Evolutionary conservation across 495 filamentous ascomycete species (phyloP).

Genomic region (Penicillium turbatum): DNA sequence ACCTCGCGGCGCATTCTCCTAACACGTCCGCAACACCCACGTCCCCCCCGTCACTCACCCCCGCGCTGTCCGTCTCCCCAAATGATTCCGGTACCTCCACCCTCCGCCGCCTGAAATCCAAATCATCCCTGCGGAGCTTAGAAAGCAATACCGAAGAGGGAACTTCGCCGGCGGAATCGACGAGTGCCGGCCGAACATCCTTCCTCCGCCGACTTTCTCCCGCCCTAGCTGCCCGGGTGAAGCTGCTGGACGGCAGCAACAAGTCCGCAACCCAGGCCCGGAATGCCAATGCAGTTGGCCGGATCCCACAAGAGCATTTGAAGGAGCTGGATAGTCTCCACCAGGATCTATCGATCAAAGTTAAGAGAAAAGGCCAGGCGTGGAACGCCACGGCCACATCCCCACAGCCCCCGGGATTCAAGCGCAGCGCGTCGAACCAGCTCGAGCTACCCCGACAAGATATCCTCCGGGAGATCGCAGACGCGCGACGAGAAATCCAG

Average conservation of each 20-base stretch:
- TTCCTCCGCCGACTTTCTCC: slow-evolving; percentile 54
- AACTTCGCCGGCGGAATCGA: slow-evolving; percentile 14
- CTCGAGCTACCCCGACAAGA: slow-evolving; percentile 19
- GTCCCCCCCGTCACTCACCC: slow-evolving; percentile 29
- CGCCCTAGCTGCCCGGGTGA: slow-evolving; percentile 72
- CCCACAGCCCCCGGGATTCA: slow-evolving; percentile 12
- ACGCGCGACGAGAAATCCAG: slow-evolving; percentile 13
- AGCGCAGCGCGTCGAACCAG: slow-evolving; percentile 21
- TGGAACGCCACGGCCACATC: slow-evolving; percentile 49
- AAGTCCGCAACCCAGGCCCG: slow-evolving; percentile 38
- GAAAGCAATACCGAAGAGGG: slow-evolving; percentile 39
- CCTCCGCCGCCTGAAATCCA: slow-evolving; percentile 39
- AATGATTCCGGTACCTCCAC: slow-evolving; percentile 30
- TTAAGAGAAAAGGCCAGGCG: slow-evolving; percentile 58
- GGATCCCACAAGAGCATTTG: slow-evolving; percentile 70
- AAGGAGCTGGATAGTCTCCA: slow-evolving; percentile 62
- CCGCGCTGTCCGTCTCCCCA: slow-evolving; percentile 33
- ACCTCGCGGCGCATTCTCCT: slow-evolving; percentile 23
- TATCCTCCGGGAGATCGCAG: slow-evolving; percentile 15
- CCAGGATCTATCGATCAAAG: slow-evolving; percentile 49
- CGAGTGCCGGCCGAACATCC: slow-evolving; percentile 26
- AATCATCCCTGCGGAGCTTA: slow-evolving; percentile 41
- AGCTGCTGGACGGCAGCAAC: slow-evolving; percentile 60
- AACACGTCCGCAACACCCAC: slow-evolving; percentile 28
- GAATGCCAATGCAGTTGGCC: slow-evolving; percentile 53